Percentiles rank a stretch among this genome's conserved stretches.
Conservation (phyloP, 1,284 basidiomycete species). For the Chalciporus sp. region DNA sequence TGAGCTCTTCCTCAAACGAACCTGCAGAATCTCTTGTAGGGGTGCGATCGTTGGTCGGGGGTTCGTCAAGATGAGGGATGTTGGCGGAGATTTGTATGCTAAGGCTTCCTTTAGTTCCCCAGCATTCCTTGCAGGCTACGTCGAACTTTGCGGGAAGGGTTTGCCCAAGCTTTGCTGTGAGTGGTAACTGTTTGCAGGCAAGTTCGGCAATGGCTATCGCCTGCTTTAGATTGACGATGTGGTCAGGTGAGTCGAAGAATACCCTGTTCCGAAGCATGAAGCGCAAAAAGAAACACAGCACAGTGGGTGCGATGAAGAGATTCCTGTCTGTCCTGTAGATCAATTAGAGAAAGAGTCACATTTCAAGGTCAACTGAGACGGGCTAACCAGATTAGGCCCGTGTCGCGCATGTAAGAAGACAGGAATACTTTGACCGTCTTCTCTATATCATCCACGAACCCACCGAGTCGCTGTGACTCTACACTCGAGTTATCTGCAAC, state of each 20-base stretch:
- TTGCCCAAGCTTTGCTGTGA: conserved; percentile 41
- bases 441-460: conserved; percentile 50
- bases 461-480: conserved; percentile 31
- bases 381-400: conserved; percentile 48
- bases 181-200: conserved; percentile 48
- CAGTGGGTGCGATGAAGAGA: conserved; percentile 40
- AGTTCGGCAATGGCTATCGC: conserved; percentile 38
- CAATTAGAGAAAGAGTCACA: background rate
- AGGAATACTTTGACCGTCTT: conserved; percentile 50
- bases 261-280: conserved; percentile 48
- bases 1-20: conserved; percentile 30
- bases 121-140: conserved; percentile 40
- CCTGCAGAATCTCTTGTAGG: conserved; percentile 2
- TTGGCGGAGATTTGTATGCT: conserved; percentile 23
- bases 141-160: conserved; percentile 44
- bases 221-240: conserved; percentile 31
- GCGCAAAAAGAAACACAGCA: conserved; percentile 51
- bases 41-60: background rate
- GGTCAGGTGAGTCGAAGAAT: conserved; percentile 33
- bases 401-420: conserved; percentile 49
- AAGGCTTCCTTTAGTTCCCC: conserved; percentile 30
- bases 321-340: conserved; percentile 32
- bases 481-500: conserved; percentile 10
- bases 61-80: background rate
- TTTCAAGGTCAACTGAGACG: background rate